Evolutionary conservation across 2,329 filamentous ascomycete species (phyloP).

Genomic region (Curvularia sp.): DNA sequence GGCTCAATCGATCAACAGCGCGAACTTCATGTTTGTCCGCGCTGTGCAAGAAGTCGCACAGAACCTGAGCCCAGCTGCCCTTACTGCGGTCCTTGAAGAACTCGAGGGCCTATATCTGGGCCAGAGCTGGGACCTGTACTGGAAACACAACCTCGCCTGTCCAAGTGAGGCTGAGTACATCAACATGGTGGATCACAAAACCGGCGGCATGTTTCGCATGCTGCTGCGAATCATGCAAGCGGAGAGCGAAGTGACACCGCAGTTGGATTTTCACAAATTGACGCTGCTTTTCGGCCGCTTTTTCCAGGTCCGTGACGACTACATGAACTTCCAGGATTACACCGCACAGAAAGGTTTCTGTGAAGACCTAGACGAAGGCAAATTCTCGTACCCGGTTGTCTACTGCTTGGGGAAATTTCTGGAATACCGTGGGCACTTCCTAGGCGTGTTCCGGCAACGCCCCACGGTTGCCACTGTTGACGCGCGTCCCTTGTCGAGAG

Average conservation of each 20-base stretch:
- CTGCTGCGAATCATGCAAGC: neutral
- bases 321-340: slow-evolving; percentile 79
- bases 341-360: slow-evolving; percentile 86
- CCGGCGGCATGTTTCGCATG: slow-evolving; percentile 3
- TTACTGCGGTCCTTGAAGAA: neutral
- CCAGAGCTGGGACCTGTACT: neutral
- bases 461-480: slow-evolving; percentile 1
- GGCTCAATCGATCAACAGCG: neutral
- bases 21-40: neutral
- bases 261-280: neutral
- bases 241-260: neutral
- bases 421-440: slow-evolving; percentile 6
- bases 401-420: slow-evolving; percentile 1
- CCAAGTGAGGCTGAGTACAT: slow-evolving; percentile 1
- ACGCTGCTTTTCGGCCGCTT: slow-evolving; percentile 68
- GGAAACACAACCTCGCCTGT: neutral
- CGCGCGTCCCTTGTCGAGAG: slow-evolving; percentile 1
- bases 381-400: neutral
- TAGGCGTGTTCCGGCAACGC: slow-evolving; percentile 4
- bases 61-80: neutral
- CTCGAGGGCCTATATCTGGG: neutral
- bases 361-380: slow-evolving; percentile 82
- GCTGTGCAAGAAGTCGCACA: neutral
- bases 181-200: slow-evolving; percentile 5
- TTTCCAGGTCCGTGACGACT: slow-evolving; percentile 89